These are phyloP conservation scores for Gossypium davidsonii DNA, from an alignment of 441 rosid species.

Conservation along the genomic window DNA sequence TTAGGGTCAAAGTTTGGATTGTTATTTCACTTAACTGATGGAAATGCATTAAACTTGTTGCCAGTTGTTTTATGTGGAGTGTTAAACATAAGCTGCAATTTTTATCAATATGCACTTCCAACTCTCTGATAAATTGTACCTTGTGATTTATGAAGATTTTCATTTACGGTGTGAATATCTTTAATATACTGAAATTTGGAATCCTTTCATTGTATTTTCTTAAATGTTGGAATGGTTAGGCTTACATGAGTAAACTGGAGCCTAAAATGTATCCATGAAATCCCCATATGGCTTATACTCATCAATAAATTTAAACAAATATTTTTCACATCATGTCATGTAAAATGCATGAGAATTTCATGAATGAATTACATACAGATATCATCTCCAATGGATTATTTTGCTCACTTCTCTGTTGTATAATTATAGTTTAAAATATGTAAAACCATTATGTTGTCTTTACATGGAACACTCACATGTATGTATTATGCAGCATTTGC, in stretches of 20 bases:
- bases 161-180: neutral
- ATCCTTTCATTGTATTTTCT: neutral
- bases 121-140: neutral
- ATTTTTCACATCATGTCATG: neutral
- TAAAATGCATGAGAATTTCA: neutral
- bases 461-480: constrained; percentile 1
- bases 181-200: neutral
- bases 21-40: neutral
- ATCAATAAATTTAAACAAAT: neutral
- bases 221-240: neutral
- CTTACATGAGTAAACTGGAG: neutral
- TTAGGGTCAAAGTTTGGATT: neutral
- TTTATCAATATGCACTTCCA: neutral
- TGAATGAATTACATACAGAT: neutral
- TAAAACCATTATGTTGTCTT: neutral
- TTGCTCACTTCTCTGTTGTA: neutral
- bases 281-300: neutral
- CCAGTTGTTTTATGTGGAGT: neutral
- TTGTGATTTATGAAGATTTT: neutral
- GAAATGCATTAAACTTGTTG: neutral
- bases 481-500: constrained; percentile 69
- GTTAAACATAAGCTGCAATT: neutral
- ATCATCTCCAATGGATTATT: neutral
- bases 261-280: neutral
- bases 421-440: neutral